Evolutionary conservation across 2,329 filamentous ascomycete species (phyloP).

Genomic region (Blumeriella jaapii): DNA sequence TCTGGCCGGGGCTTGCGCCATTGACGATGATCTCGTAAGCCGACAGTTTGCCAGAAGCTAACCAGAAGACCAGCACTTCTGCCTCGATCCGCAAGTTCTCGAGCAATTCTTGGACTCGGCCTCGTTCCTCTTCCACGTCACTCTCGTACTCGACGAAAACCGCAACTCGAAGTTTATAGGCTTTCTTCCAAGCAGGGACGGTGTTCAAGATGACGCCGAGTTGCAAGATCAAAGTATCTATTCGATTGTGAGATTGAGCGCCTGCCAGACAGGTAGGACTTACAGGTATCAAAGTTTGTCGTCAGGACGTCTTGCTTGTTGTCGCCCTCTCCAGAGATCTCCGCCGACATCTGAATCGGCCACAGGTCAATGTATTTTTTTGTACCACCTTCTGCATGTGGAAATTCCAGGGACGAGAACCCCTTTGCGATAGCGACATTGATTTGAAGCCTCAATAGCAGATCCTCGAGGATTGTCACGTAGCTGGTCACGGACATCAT

Average conservation of each 20-base stretch:
- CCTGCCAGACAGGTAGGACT: slow-evolving; percentile 21
- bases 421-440: slow-evolving; percentile 80
- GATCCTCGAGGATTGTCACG: slow-evolving; percentile 71
- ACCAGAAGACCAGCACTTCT: slow-evolving; percentile 68
- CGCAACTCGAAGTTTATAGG: slow-evolving; percentile 61
- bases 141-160: slow-evolving; percentile 85
- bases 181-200: slow-evolving; percentile 67
- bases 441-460: slow-evolving; percentile 64
- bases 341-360: slow-evolving; percentile 90
- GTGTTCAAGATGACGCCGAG: slow-evolving; percentile 76
- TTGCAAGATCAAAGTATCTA: slow-evolving; percentile 70
- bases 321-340: slow-evolving; percentile 56
- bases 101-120: slow-evolving; percentile 59
- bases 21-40: slow-evolving; percentile 74
- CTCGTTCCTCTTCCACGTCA: slow-evolving; percentile 69
- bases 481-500: slow-evolving; percentile 64
- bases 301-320: slow-evolving; percentile 58
- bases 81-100: slow-evolving; percentile 76
- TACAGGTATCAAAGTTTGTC: slow-evolving; percentile 85
- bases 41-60: slow-evolving; percentile 59
- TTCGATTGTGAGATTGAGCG: slow-evolving; percentile 10
- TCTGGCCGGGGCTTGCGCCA: slow-evolving; percentile 44
- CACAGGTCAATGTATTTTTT: slow-evolving; percentile 81
- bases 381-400: slow-evolving; percentile 38
- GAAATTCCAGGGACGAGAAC: slow-evolving; percentile 66